Base-by-base conservation (phyloP, 495 filamentous ascomycete genomes). In the Chaetomium tenue region DNA sequence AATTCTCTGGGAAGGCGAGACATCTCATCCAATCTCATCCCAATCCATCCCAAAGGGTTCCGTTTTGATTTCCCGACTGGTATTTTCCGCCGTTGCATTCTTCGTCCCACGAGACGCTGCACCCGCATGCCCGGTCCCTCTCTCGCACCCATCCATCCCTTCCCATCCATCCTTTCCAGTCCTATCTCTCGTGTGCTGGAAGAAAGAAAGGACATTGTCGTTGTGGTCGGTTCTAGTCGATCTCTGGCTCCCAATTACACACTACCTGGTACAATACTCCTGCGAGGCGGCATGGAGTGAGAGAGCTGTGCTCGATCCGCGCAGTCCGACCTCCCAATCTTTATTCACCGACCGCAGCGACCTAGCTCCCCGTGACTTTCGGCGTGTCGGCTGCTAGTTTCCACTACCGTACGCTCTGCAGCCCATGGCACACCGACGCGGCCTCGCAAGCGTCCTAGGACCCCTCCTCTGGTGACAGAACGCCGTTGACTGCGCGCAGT, bases 361-460 rank as follows among this genome's bases (percentile, higher is more conserved):
- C 23, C 62, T 8, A n/a, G 30, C 18, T 53, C 28, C 50, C 42
- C 51, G 25, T 47, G 26, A 37, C 42, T 15, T 15, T 30, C 48
- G 50, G 25, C 48, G 37, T 58, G 58, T 22, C 54, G 26, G 33
- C 44, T 47, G 46, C 55, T 52, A 9, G 16, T 61, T 25, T 7
- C 60, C 61, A 52, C 61, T 64, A 61, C 61, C 61, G 64, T 56
- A 33, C 33, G 40, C 59, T 37, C 40, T 48, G 66, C 66, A 74
- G 66, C 70, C 65, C 68, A 75, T 74, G 73, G 72, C 70, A 74
- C 63, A 70, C 62, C 72, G 63, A 54, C 50, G 67, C 68, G 63
- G 64, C 68, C 56, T 70, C 66, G 46, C 60, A 51, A 65, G 70
- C 70, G 70, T 75, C 71, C 63, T 70, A 68, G 65, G 70, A 68